Percentiles rank a stretch among this genome's conserved stretches.
phyloP scores from a whole-genome alignment of 2,329 filamentous ascomycete species.

The Hypoxylon sp. region DNA sequence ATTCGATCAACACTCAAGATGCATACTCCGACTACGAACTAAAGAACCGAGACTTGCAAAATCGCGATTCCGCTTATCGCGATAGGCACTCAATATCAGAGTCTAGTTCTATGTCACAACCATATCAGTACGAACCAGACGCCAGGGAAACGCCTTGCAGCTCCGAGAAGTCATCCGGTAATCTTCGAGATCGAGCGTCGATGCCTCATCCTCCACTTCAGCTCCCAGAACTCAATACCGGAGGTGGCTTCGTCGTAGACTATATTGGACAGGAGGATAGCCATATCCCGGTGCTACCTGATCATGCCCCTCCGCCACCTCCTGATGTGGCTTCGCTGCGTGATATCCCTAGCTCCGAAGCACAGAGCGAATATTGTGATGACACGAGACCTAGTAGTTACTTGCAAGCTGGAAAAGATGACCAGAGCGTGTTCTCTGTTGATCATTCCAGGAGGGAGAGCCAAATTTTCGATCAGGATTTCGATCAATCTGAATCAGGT shows the following conservation, averaged over 20 bases:
- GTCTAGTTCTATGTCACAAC: slow-evolving; percentile 48
- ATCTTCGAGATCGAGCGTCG: slow-evolving; percentile 47
- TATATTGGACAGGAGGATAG: slow-evolving; percentile 56
- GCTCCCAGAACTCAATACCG: slow-evolving; percentile 65
- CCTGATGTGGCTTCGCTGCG: slow-evolving; percentile 53
- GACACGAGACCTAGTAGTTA: slow-evolving; percentile 59
- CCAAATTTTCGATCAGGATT: slow-evolving; percentile 60
- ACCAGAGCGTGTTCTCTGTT: slow-evolving; percentile 57
- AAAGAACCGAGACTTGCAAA: slow-evolving; percentile 43
- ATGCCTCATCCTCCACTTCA: slow-evolving; percentile 52
- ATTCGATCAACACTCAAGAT: slow-evolving; percentile 67
- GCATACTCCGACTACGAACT: slow-evolving; percentile 52
- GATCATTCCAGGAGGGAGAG: slow-evolving; percentile 60
- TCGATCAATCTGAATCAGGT: slow-evolving; percentile 57
- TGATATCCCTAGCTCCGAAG: slow-evolving; percentile 48
- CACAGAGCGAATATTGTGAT: slow-evolving; percentile 58
- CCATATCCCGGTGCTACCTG: slow-evolving; percentile 55
- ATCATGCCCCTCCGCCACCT: slow-evolving; percentile 65
- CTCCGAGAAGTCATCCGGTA: slow-evolving; percentile 52
- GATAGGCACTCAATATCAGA: slow-evolving; percentile 49
- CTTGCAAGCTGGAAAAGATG: slow-evolving; percentile 58
- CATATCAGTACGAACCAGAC: slow-evolving; percentile 48
- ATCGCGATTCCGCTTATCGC: slow-evolving; percentile 44
- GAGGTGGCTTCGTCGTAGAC: slow-evolving; percentile 63
- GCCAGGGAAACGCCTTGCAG: slow-evolving; percentile 50